A percentile compares a stretch with the other conserved stretches of the same genome.
Conservation (phyloP, 129 eudicot genomes). For the Helichrysum umbraculigerum region DNA sequence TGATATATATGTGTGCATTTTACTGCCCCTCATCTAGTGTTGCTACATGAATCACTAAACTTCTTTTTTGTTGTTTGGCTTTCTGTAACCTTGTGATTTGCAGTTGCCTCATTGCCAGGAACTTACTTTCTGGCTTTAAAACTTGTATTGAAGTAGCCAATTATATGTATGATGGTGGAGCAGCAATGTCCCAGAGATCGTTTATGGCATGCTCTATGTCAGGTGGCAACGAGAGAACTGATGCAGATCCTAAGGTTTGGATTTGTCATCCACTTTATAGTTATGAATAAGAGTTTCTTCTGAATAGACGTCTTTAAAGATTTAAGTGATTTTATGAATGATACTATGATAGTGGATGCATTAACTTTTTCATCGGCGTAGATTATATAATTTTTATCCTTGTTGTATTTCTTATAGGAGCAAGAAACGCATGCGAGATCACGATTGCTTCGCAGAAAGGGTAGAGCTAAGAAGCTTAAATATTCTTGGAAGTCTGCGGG, state of each 20-base stretch:
- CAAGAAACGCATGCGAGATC: constrained; percentile 56
- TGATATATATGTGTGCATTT: constrained; percentile 17
- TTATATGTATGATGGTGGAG: constrained; percentile 71
- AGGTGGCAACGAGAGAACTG: constrained; percentile 49
- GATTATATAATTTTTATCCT: neutral
- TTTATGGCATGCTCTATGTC: constrained; percentile 40
- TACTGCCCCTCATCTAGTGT: neutral
- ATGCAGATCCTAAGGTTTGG: constrained; percentile 58
- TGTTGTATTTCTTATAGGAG: constrained; percentile 45
- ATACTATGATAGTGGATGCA: constrained; percentile 5
- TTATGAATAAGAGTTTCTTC: constrained; percentile 1
- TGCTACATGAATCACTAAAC: constrained; percentile 9
- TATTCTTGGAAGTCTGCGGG: constrained; percentile 93
- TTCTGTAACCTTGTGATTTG: constrained; percentile 31
- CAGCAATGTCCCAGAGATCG: constrained; percentile 45
- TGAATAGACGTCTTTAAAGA: neutral
- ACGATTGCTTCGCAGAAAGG: constrained; percentile 78
- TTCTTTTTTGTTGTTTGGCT: constrained; percentile 22
- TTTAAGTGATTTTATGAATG: constrained; percentile 15
- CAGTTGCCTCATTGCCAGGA: constrained; percentile 94
- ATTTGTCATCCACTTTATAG: constrained; percentile 3
- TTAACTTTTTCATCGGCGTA: neutral
- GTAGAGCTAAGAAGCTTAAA: constrained; percentile 69
- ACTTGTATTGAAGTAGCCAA: constrained; percentile 82
- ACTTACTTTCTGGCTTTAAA: constrained; percentile 82